Conservation (phyloP, 495 filamentous ascomycete species). For the Aspergillus funiculosus region DNA sequence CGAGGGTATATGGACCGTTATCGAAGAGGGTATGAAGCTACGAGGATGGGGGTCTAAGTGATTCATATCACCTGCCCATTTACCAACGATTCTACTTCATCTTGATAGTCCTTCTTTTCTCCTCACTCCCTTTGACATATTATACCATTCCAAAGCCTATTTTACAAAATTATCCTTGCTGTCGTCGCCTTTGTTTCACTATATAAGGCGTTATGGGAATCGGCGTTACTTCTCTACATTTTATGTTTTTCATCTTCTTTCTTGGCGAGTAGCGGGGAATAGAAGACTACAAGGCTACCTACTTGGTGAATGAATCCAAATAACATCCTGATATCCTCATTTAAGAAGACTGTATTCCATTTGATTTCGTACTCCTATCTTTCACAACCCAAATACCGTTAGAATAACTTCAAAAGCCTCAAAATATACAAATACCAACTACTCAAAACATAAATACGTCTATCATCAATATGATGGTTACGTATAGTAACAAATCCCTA, state of each 20-base stretch:
- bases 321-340: no score
- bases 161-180: neutral
- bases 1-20: slow-evolving; percentile 83
- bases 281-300: no score
- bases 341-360: no score
- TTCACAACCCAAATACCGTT: no score
- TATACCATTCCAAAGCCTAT: neutral
- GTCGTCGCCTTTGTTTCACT: neutral
- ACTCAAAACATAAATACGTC: no score
- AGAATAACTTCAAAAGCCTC: no score
- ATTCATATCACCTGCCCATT: neutral
- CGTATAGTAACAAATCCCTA: no score
- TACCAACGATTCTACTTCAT: neutral
- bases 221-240: neutral
- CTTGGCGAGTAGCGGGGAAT: no score
- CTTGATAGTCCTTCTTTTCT: neutral
- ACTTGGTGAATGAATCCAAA: no score
- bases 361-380: no score
- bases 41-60: slow-evolving; percentile 68
- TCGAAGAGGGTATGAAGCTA: slow-evolving; percentile 81
- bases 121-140: neutral
- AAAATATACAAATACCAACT: no score
- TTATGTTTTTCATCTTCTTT: neutral
- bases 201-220: neutral
- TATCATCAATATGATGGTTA: no score